Evolutionary conservation across 352 stramenopile genomes (phyloP).

Genomic region (Phytophthora quininea): DNA sequence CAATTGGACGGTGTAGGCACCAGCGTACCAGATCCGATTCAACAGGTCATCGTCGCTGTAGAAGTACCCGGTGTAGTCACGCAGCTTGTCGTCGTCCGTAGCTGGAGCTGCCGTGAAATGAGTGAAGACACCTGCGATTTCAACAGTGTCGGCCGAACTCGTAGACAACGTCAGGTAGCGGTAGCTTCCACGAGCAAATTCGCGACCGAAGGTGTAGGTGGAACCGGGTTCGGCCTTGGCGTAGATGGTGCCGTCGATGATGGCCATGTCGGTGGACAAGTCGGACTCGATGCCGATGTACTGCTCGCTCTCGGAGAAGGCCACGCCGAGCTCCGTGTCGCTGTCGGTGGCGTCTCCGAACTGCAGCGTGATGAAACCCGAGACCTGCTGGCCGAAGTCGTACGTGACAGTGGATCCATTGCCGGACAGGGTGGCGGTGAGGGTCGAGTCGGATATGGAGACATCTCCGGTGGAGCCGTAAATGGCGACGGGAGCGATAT

Average conservation of each 20-base stretch:
- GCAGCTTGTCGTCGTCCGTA: conserved; percentile 31
- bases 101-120: conserved; percentile 39
- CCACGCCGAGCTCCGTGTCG: conserved; percentile 26
- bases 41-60: conserved; percentile 46
- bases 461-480: conserved; percentile 13
- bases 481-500: conserved; percentile 12
- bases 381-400: conserved; percentile 45
- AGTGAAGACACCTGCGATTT: conserved; percentile 34
- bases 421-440: conserved; percentile 28
- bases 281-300: conserved; percentile 45
- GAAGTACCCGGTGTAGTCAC: conserved; percentile 48
- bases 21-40: conserved; percentile 49
- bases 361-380: conserved; percentile 33
- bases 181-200: conserved; percentile 40
- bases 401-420: conserved; percentile 42
- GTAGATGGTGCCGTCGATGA: conserved; percentile 49
- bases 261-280: conserved; percentile 38
- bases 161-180: conserved; percentile 42
- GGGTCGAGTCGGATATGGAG: neutral
- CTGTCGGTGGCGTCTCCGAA: conserved; percentile 32
- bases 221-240: conserved; percentile 24
- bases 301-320: conserved; percentile 39
- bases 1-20: conserved; percentile 46
- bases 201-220: conserved; percentile 39
- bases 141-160: conserved; percentile 18